Percentiles rank a stretch among this genome's conserved stretches.
Evolutionary conservation across 306 rosid species (phyloP).

Genomic region (Rubus idaeus): DNA sequence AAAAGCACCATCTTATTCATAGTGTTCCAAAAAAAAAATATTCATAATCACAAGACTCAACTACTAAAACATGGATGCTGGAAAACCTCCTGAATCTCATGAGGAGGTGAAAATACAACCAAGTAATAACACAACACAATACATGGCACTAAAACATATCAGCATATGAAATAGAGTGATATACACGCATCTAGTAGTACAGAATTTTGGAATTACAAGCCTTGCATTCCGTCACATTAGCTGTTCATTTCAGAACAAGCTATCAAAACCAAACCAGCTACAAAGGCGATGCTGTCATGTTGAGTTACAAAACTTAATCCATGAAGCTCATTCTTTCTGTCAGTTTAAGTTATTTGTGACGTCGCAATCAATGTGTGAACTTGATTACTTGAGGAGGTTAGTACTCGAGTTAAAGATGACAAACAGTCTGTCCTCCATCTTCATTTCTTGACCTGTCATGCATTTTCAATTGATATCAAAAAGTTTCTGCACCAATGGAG

Average conservation of each 20-base stretch:
- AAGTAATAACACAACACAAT: not conserved
- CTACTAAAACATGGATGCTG: not conserved
- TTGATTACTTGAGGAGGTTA: conserved; percentile 29
- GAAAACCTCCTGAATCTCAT: not conserved
- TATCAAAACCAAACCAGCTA: conserved; percentile 19
- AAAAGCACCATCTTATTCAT: not conserved
- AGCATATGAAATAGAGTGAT: not conserved
- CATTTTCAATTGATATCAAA: not conserved
- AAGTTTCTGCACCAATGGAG: not conserved
- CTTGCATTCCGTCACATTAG: conserved; percentile 17
- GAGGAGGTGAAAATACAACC: conserved; percentile 4
- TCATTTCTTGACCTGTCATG: conserved; percentile 56
- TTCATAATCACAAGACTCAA: not conserved
- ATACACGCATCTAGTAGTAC: not conserved
- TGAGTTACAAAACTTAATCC: conserved; percentile 2
- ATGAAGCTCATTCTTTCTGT: conserved; percentile 19
- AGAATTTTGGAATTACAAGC: conserved; percentile 13
- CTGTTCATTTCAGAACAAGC: not conserved
- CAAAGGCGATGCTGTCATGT: conserved; percentile 25
- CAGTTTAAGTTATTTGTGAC: conserved; percentile 9
- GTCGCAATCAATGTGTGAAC: conserved; percentile 18
- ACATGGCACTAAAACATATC: not conserved
- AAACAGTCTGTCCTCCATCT: conserved; percentile 24
- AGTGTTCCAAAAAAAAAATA: not conserved
- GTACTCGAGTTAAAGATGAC: not conserved